Evolutionary conservation across 2,329 filamentous ascomycete species (phyloP), one percentile per base, ranked within the genome.

Genomic region (Neophaeococcomyces mojaviensis): DNA sequence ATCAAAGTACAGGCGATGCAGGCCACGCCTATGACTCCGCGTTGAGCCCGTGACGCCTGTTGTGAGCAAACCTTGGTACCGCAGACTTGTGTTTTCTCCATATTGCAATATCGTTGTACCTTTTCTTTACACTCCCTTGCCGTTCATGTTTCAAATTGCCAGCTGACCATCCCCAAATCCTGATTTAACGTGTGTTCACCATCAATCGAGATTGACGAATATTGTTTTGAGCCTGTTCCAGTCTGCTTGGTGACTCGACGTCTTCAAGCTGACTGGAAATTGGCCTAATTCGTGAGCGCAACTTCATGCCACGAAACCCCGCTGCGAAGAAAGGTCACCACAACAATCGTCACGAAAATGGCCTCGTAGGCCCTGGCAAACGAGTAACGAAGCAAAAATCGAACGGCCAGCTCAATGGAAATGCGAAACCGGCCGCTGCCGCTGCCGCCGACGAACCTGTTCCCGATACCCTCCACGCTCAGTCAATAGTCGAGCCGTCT

Each of bases 291-390:
- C 39, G 13, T 30, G 41, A 35, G 35, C 49, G 40, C 32, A 53
- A 59, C 62, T 69, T 69, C 64, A 72, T 72, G 70, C 68, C 68
- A 67, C 68, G 68, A 62, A 66, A 65, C 65, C 63, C 62, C 60
- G 65, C 69, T 59, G 64, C 67, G 63, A 69, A 68, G 61, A 71
- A 71, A 64, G 83, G 73, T 70, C 76, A 81, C 66, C 80, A 81
- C 71, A 83, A 83, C 68, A 79, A 74, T 61, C 81, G 84, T 67
- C 84, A 94, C 70, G 88, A 95, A 70, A 88, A 86, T 82, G 88
- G 87, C 62, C 75, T 88, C 66, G 84, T 88, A 75, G 82, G 82
- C 61, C 80, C 84, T 43, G 83, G 82, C 56, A 87, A 82, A 73
- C 81, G 82, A 64, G 70, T 82, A 59, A 71, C 66, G 52, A 76